Percentiles rank a stretch among this genome's conserved stretches.
These are phyloP conservation scores for Pseudozyma thailandica DNA, from an alignment of 1,284 basidiomycete genomes.

Conservation along the genomic window DNA sequence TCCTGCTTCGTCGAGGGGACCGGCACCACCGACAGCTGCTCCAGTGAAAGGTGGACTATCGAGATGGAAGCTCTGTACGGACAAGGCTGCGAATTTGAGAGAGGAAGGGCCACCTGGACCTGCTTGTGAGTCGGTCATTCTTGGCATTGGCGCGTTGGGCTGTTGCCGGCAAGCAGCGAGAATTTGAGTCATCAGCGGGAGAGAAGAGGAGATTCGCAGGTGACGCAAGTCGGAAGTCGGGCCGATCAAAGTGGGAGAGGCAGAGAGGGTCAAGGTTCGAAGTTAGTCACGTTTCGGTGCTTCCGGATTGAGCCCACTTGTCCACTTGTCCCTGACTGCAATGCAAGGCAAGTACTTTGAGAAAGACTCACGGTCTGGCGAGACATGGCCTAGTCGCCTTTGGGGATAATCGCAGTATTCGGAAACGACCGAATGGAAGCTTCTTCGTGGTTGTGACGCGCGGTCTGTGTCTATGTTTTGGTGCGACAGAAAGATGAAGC, in stretches of 20 bases:
- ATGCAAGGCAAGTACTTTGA: not conserved
- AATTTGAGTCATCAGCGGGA: not conserved
- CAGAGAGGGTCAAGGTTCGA: not conserved
- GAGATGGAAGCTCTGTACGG: slow-evolving; percentile 64
- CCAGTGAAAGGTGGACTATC: slow-evolving; percentile 67
- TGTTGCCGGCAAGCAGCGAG: not conserved
- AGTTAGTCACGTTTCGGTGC: slow-evolving; percentile 2
- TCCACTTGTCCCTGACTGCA: no score
- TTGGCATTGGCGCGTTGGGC: slow-evolving; percentile 53
- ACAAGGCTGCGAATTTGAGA: slow-evolving; percentile 63
- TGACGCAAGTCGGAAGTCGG: not conserved
- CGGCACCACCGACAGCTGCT: slow-evolving; percentile 55
- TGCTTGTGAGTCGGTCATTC: slow-evolving; percentile 62
- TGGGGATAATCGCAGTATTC: no score
- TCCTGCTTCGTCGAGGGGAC: slow-evolving; percentile 50
- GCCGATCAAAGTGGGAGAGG: no score
- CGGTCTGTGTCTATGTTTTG: no score
- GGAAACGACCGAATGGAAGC: no score
- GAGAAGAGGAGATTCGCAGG: slow-evolving; percentile 2
- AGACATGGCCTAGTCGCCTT: slow-evolving; percentile 16
- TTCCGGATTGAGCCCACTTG: not conserved
- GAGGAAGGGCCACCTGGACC: slow-evolving; percentile 57
- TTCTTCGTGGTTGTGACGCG: no score
- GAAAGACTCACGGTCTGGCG: slow-evolving; percentile 14
- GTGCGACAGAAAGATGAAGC: slow-evolving; percentile 3